Percentiles rank a stretch among this genome's conserved stretches.
phyloP scores from a whole-genome alignment of 495 filamentous ascomycete species.

The Cercophora scortea region DNA sequence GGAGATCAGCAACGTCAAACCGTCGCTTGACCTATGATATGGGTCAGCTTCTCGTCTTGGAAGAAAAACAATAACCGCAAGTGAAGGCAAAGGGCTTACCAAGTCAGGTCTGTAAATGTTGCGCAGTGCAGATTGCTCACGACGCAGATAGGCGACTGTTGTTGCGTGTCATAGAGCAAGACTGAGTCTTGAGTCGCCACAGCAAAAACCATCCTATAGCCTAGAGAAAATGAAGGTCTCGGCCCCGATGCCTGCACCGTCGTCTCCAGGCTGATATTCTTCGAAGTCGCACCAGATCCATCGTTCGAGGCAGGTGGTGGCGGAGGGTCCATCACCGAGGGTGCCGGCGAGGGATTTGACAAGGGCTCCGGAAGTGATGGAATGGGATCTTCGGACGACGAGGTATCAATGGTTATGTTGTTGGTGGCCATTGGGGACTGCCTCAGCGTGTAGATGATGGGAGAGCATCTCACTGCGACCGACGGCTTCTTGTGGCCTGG shows the following conservation, averaged over 20 bases:
- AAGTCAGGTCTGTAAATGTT: slow-evolving; percentile 92
- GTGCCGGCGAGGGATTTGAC: slow-evolving; percentile 45
- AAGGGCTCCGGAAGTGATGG: slow-evolving; percentile 75
- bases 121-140: slow-evolving; percentile 96
- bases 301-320: slow-evolving; percentile 48
- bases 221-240: slow-evolving; percentile 68
- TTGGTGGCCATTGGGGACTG: slow-evolving; percentile 61
- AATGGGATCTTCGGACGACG: slow-evolving; percentile 77
- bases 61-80: background rate
- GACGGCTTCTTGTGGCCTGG: slow-evolving; percentile 98
- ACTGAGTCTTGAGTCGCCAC: slow-evolving; percentile 96
- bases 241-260: slow-evolving; percentile 45
- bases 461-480: slow-evolving; percentile 90
- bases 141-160: slow-evolving; percentile 82
- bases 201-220: slow-evolving; percentile 92
- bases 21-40: slow-evolving; percentile 80
- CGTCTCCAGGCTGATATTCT: slow-evolving; percentile 45
- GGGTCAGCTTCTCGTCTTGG: slow-evolving; percentile 16
- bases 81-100: slow-evolving; percentile 48
- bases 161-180: slow-evolving; percentile 95
- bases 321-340: slow-evolving; percentile 81
- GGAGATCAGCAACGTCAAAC: slow-evolving; percentile 84
- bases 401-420: slow-evolving; percentile 90
- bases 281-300: slow-evolving; percentile 32
- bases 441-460: slow-evolving; percentile 76